Percentiles rank a stretch among this genome's conserved stretches.
Evolutionary conservation across 2,329 filamentous ascomycete species (phyloP).

Genomic region (Colletotrichum aenigma): DNA sequence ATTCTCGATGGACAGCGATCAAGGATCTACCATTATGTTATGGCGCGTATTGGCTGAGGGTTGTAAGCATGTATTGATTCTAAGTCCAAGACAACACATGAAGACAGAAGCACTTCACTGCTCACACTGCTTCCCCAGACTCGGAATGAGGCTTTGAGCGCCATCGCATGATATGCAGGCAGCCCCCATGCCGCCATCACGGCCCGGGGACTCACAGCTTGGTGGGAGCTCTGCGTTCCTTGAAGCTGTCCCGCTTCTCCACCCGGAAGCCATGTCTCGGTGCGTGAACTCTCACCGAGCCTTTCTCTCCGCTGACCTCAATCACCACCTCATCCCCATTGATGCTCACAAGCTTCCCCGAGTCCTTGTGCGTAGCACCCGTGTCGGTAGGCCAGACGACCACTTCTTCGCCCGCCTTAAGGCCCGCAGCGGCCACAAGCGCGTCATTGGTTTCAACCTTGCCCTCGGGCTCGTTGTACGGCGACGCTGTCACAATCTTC

Average conservation of each 20-base stretch:
- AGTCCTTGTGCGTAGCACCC: constrained; percentile 62
- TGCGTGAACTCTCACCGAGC: constrained; percentile 60
- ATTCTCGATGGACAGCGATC: neutral
- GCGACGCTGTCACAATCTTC: constrained; percentile 31
- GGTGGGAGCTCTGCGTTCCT: neutral
- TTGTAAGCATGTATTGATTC: neutral
- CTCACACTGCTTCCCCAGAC: neutral
- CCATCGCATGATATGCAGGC: neutral
- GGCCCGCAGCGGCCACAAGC: constrained; percentile 43
- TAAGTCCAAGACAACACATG: neutral
- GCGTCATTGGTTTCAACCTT: constrained; percentile 54
- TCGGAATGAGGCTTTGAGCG: neutral
- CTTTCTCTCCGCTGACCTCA: constrained; percentile 47
- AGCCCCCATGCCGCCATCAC: neutral
- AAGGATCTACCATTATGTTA: neutral
- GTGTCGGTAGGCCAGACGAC: constrained; percentile 67
- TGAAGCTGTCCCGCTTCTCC: constrained; percentile 26
- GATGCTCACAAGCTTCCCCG: constrained; percentile 58
- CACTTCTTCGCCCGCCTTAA: constrained; percentile 59
- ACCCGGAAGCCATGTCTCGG: constrained; percentile 65
- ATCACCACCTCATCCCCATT: constrained; percentile 61
- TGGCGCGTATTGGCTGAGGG: neutral
- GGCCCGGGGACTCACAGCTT: neutral
- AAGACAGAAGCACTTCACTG: neutral
- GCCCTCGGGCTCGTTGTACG: constrained; percentile 48